These are phyloP conservation scores for Nitzschia putrida DNA, from an alignment of 108 stramenopile species.

Conservation along the genomic window DNA sequence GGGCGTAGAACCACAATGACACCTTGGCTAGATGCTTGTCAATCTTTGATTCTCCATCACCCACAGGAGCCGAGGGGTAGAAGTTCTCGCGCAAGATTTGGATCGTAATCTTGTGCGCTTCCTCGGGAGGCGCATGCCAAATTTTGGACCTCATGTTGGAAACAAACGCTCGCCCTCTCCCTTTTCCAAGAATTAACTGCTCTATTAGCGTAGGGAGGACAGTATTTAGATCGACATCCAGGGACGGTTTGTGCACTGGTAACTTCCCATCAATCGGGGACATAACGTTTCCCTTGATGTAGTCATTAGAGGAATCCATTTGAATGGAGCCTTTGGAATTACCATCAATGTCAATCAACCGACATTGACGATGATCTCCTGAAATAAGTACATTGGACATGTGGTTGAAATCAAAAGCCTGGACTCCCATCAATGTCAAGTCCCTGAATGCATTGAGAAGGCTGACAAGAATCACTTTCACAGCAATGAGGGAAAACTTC, in stretches of 20 bases:
- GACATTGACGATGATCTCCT: slow-evolving; percentile 58
- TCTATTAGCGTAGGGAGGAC: slow-evolving; percentile 64
- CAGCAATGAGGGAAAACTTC: slow-evolving; percentile 57
- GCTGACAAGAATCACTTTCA: slow-evolving; percentile 70
- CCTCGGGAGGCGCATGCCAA: slow-evolving; percentile 56
- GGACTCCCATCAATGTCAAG: slow-evolving; percentile 73
- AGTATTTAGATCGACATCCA: slow-evolving; percentile 67
- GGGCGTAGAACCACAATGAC: slow-evolving; percentile 69
- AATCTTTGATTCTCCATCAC: slow-evolving; percentile 33
- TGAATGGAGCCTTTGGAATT: slow-evolving; percentile 49
- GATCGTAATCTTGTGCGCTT: slow-evolving; percentile 51
- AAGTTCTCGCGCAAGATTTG: slow-evolving; percentile 62
- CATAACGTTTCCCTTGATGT: slow-evolving; percentile 13
- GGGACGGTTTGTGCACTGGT: slow-evolving; percentile 56
- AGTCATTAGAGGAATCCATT: slow-evolving; percentile 33
- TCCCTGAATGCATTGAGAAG: slow-evolving; percentile 69
- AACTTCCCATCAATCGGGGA: slow-evolving; percentile 3
- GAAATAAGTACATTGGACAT: slow-evolving; percentile 75
- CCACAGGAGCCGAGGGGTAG: slow-evolving; percentile 31
- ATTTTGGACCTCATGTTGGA: slow-evolving; percentile 58
- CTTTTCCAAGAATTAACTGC: slow-evolving; percentile 72
- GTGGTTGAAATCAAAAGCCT: slow-evolving; percentile 79
- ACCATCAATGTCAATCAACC: slow-evolving; percentile 71
- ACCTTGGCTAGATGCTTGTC: slow-evolving; percentile 53
- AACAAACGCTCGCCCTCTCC: slow-evolving; percentile 61